These are phyloP conservation scores for Pseudonectria buxi DNA, from an alignment of 2,329 filamentous ascomycete genomes.

Conservation along the genomic window DNA sequence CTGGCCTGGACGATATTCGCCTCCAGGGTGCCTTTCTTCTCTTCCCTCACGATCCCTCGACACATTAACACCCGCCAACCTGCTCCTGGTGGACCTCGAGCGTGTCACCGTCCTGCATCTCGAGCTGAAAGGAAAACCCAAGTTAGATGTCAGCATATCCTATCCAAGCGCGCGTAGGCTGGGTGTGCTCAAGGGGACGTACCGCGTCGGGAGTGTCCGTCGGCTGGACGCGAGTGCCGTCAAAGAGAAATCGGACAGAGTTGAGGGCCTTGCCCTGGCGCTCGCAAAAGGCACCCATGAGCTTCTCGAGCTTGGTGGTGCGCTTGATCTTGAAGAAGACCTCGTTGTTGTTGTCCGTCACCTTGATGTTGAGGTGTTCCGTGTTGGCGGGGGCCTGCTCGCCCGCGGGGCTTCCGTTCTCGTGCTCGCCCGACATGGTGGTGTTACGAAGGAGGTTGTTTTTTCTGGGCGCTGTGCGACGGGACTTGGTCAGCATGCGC, in stretches of 20 bases:
- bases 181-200: conserved; percentile 35
- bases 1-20: conserved; percentile 7
- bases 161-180: not conserved
- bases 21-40: conserved; percentile 9
- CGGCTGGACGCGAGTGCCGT: conserved; percentile 85
- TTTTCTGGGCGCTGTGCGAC: conserved; percentile 2
- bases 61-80: conserved; percentile 62
- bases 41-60: conserved; percentile 1
- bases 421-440: conserved; percentile 40
- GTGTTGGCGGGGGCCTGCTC: conserved; percentile 39
- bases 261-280: conserved; percentile 80
- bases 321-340: conserved; percentile 99
- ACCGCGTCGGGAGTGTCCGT: conserved; percentile 88
- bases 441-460: not conserved
- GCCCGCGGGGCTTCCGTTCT: conserved; percentile 45
- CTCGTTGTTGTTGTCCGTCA: conserved; percentile 98
- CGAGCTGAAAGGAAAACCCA: conserved; percentile 56
- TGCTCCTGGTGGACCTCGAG: conserved; percentile 98
- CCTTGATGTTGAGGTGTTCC: conserved; percentile 98
- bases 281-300: conserved; percentile 98
- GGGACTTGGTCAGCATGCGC: conserved; percentile 10
- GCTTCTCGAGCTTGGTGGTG: conserved; percentile 88
- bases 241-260: conserved; percentile 90
- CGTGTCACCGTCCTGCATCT: conserved; percentile 94
- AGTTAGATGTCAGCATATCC: conserved; percentile 12